Evolutionary conservation across 169 alveolate genomes (phyloP), one percentile per base, ranked within the genome.

Genomic region (Plasmodium vivax): DNA sequence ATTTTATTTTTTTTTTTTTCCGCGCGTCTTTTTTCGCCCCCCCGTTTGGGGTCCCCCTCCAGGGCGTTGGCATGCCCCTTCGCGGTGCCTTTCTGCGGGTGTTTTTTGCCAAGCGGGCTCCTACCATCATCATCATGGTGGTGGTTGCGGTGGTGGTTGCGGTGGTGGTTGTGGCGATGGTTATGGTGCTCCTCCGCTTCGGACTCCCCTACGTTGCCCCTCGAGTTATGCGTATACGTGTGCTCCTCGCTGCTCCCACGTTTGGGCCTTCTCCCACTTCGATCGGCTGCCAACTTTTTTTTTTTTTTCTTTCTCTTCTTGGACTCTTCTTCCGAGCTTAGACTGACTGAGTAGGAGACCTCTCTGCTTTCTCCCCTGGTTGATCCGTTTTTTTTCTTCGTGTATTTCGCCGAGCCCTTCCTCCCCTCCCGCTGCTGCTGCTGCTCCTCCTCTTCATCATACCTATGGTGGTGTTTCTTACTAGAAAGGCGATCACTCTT

Each of bases 1-100:
- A 56, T 51, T 14, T 80, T 36, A 7, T 88, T 19, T 54, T 88
- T 79, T n/a, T 80, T 80, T 34, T 88, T 38, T n/a, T 88, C 83
- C 45, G 1, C 0, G 1, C 16, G 23, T 23, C 45, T 38, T 83
- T 32, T n/a, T 62, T 83, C 82, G 19, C 23, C 58, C 54, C 10
- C n/a, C 30, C 16, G 36, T 79, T 56, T 54, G 68, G 14, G 27
- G n/a, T 68, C 68, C n/a, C 32, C 34, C 19, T 68, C 92, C 14
- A 27, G 12, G 0, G 16, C 19, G 8, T 23, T 2, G 47, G 34
- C 3, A 23, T 82, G 34, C 27, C 74, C 51, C 77, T 51, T 82
- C 36, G 56, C 51, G 23, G 19, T 45, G 19, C 68, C 45, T 82
- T 51, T 23, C 12, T 82, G 34, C 0, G 68, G 27, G 2, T 45